A percentile compares a stretch with the other conserved stretches of the same genome.
phyloP scores from a whole-genome alignment of 176 grass and related monocot species.

The Avena insularis region DNA sequence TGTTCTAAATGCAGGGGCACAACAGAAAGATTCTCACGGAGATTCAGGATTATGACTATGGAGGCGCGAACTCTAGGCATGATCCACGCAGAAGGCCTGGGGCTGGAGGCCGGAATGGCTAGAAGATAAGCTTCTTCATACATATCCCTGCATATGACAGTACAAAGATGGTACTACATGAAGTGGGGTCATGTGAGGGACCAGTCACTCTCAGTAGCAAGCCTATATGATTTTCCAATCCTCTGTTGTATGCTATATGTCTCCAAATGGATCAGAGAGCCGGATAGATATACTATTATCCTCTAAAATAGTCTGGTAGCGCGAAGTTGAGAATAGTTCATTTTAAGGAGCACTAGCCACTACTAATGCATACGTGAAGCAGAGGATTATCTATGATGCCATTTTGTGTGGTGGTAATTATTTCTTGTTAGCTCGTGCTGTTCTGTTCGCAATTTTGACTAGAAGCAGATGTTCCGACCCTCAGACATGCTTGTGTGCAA shows the following conservation, averaged over 20 bases:
- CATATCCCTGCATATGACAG: slow-evolving; percentile 16
- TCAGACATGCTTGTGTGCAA: slow-evolving; percentile 17
- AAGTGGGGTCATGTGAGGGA: slow-evolving; percentile 28
- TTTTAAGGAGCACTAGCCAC: slow-evolving; percentile 36
- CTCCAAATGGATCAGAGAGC: slow-evolving; percentile 33
- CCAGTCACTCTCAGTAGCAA: slow-evolving; percentile 25
- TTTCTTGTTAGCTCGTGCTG: slow-evolving; percentile 22
- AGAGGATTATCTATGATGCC: slow-evolving; percentile 17
- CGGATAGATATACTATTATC: slow-evolving; percentile 39
- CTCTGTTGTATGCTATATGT: slow-evolving; percentile 12
- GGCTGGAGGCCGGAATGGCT: slow-evolving; percentile 58
- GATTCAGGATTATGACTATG: slow-evolving; percentile 86
- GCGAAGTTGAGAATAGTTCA: slow-evolving; percentile 24
- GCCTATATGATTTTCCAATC: slow-evolving; percentile 34
- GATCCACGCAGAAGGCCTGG: slow-evolving; percentile 77
- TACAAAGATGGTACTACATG: slow-evolving; percentile 33
- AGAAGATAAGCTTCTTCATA: slow-evolving; percentile 37
- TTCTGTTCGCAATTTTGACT: slow-evolving; percentile 29
- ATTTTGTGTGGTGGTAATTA: slow-evolving; percentile 36
- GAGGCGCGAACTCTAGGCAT: slow-evolving; percentile 73
- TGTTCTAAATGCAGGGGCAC: slow-evolving; percentile 47
- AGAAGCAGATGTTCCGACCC: slow-evolving; percentile 9
- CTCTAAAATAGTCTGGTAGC: slow-evolving; percentile 25
- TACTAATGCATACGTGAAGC: slow-evolving; percentile 33
- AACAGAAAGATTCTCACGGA: slow-evolving; percentile 75